Evolutionary conservation across 2,329 filamentous ascomycete species (phyloP).

Genomic region (Diaporthe vaccinii): DNA sequence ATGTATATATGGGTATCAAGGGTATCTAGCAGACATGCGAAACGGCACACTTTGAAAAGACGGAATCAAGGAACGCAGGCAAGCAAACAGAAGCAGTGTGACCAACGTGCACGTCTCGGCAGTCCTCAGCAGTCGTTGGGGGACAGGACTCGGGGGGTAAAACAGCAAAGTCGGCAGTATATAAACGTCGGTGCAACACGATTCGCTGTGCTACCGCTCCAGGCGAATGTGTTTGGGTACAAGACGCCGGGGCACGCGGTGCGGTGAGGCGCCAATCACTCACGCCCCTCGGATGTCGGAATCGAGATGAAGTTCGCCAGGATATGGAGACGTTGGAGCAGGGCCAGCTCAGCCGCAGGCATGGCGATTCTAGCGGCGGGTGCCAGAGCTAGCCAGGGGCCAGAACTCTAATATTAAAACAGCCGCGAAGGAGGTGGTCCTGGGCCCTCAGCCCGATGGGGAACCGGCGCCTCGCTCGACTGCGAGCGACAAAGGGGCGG

Average conservation of each 20-base stretch:
- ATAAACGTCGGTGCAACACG: constrained; percentile 13
- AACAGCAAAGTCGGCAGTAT: constrained; percentile 10
- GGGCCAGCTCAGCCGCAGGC: constrained; percentile 23
- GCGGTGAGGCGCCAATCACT: neutral
- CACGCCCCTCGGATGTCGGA: neutral
- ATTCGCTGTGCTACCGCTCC: constrained; percentile 37
- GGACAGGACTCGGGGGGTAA: neutral
- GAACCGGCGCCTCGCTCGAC: neutral
- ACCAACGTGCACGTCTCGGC: constrained; percentile 26
- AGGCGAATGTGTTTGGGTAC: constrained; percentile 19
- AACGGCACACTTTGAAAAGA: neutral
- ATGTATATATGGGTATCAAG: constrained; percentile 11
- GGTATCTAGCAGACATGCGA: constrained; percentile 17
- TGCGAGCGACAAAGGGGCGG: constrained; percentile 12
- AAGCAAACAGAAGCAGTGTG: constrained; percentile 10
- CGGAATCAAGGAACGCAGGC: neutral
- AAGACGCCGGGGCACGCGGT: constrained; percentile 25
- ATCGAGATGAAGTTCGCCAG: constrained; percentile 3
- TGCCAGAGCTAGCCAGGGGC: constrained; percentile 16
- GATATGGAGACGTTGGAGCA: constrained; percentile 21
- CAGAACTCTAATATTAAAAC: constrained; percentile 19
- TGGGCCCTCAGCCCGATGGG: neutral
- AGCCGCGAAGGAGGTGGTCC: constrained; percentile 12
- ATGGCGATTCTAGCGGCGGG: constrained; percentile 16
- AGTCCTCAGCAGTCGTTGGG: neutral